Evolutionary conservation across 768 basidiomycete species (phyloP).

Genomic region (Amanita inopinata): DNA sequence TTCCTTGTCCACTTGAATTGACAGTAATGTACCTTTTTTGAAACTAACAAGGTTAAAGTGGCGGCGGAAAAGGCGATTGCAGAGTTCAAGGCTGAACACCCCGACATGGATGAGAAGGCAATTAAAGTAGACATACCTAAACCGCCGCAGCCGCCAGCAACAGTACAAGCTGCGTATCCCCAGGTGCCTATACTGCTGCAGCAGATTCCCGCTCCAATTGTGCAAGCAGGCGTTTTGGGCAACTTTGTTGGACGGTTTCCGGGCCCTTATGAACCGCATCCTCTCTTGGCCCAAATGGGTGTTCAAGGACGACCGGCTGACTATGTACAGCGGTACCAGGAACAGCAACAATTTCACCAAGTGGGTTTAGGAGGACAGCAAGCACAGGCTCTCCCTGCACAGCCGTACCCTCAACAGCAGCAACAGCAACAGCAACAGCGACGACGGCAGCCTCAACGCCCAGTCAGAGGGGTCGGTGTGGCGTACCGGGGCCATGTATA

Average conservation of each 20-base stretch:
- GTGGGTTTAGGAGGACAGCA: not conserved
- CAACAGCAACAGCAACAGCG: not conserved
- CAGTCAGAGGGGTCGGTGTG: not conserved
- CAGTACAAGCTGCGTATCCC: not conserved
- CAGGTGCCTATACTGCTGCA: too few species aligned
- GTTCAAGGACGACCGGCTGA: too few species aligned
- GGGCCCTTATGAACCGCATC: too few species aligned
- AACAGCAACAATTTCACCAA: not conserved
- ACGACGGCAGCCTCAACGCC: not conserved
- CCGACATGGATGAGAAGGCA: conserved; percentile 49
- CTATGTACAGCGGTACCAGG: not conserved
- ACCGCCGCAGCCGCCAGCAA: conserved; percentile 1
- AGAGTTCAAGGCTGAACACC: conserved; percentile 49
- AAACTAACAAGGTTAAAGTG: conserved; percentile 45
- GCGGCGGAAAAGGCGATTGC: conserved; percentile 60
- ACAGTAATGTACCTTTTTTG: conserved; percentile 5
- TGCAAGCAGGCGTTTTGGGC: not conserved
- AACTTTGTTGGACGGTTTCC: too few species aligned
- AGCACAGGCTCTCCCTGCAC: not conserved
- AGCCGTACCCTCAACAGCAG: not conserved
- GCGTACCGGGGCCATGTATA: not conserved
- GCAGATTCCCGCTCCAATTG: not conserved
- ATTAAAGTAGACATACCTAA: conserved; percentile 59
- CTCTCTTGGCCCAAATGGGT: too few species aligned
- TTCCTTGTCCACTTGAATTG: not conserved